Base-by-base conservation (phyloP, 129 eudicot species). In the Artemisia annua region DNA sequence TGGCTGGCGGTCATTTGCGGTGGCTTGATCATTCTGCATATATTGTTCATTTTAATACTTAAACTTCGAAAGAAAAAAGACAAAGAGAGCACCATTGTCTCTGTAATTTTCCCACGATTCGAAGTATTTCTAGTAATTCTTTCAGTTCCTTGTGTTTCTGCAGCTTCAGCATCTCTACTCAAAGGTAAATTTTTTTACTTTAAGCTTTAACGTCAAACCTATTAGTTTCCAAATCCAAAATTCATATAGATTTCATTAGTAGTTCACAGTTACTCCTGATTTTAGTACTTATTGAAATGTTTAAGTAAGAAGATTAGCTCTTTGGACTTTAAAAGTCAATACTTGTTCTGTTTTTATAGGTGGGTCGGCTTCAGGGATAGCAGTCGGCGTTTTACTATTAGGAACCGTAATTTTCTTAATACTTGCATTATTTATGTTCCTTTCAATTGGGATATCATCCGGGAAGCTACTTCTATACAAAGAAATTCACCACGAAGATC, bases 401-500 rank as follows among this genome's bases (percentile, higher is more conserved):
- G 91, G 90, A 59, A 43, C 78, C 20, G 86, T 87, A 12, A 69
- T 86, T 48, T 79, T 85, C 52, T 64, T 86, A 16, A 84, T 84
- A 26, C 75, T 94, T 26, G 81, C 80, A 20, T 59, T 94, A 75
- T 78, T 88, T 52, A 59, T 86, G 65, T 90, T 94, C 76, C 93
- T 94, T 53, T 86, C 99, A 4, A 10, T 75, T 17, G 99, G 99
- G 50, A 90, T 94, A 49, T 86, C 99, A 39, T 72, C 75, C 16
- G 97, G 96, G 57, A 90, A 86, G 83, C 83, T 94, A 72, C 96
- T 94, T 75, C 99, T 86, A 52, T 94, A 94, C 88, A 94, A 94
- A 70, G 99, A 94, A 73, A 85, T 94, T 14, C 97, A 94, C 58
- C 87, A 88, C 43, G 96, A 68, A 67, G 96, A 94, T 52, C 84